Evolutionary conservation across 1,284 basidiomycete genomes (phyloP), one percentile per base, ranked within the genome.

Genomic region (Laetiporus sulphureus): DNA sequence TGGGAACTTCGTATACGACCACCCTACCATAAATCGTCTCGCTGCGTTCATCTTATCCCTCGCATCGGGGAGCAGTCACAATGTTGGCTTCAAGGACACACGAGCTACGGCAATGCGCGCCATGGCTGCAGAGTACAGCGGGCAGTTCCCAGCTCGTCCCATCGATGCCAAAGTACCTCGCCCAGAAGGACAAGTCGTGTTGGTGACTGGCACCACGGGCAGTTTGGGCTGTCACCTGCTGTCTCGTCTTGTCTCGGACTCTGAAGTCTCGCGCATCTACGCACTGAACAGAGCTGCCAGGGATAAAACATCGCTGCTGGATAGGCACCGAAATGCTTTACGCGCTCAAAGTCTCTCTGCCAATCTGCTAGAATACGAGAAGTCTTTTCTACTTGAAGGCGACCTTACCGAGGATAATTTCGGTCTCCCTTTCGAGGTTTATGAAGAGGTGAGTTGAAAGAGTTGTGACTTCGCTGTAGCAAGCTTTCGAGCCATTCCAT

Each of bases 241-340:
- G n/a, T 37, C 45, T 10, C 45, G 46, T 32, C 36, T 48, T 3
- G 19, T 59, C 69, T 67, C 75, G 77, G 55, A 75, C 62, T 66
- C 68, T 72, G 30, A 64, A 63, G 19, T 54, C 2, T 42, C n/a
- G 2, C 30, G 31, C n/a, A 45, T 54, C 16, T 54, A 48, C 35
- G 50, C 50, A 16, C 45, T 54, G 15, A 53, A 54, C 21, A 42
- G 52, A 5, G 40, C 33, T 15, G 8, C 41, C 1, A 23, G 22
- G 41, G 42, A 54, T 44, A 7, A 32, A 47, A 16, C 56, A 29
- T 32, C 29, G 32, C 35, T 52, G 1, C 32, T 22, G 22, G 36
- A 44, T 42, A 34, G 47, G 15, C 49, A 53, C 40, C 19, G 31
- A n/a, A 41, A 38, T 19, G 43, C 48, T 3, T 51, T 56, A 29